These are phyloP conservation scores for Coix lacrymajobi DNA, from an alignment of 176 grass and related monocot species.

Conservation along the genomic window DNA sequence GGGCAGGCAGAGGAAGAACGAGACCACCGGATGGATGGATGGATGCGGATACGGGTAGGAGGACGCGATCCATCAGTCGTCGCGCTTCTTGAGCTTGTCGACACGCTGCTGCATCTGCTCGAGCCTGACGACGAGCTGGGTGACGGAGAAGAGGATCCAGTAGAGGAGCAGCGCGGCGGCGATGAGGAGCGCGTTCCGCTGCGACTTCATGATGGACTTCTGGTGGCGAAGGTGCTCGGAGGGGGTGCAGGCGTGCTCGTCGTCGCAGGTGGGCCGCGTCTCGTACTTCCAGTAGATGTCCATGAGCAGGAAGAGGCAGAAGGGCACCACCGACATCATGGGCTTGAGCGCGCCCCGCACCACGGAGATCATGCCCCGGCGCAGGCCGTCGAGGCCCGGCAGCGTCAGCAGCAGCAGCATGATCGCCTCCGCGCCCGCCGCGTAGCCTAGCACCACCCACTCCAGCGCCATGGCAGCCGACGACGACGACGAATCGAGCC, in stretches of 20 bases:
- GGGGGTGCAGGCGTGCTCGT: slow-evolving; percentile 78
- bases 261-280: slow-evolving; percentile 64
- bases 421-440: slow-evolving; percentile 87
- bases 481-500: background rate
- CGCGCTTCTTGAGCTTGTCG: slow-evolving; percentile 80
- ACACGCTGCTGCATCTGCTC: slow-evolving; percentile 69
- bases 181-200: slow-evolving; percentile 94
- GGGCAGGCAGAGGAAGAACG: background rate
- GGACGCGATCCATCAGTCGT: background rate
- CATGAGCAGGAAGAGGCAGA: slow-evolving; percentile 86
- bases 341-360: slow-evolving; percentile 83
- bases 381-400: slow-evolving; percentile 69
- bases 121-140: slow-evolving; percentile 68
- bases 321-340: slow-evolving; percentile 84
- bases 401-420: slow-evolving; percentile 96
- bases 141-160: slow-evolving; percentile 87
- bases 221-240: slow-evolving; percentile 91
- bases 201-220: slow-evolving; percentile 97
- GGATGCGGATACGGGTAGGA: background rate
- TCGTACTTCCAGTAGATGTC: slow-evolving; percentile 99
- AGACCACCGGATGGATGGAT: background rate
- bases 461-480: slow-evolving; percentile 67
- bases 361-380: slow-evolving; percentile 65
- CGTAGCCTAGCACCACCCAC: slow-evolving; percentile 93
- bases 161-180: slow-evolving; percentile 82